Percentiles rank a stretch among this genome's conserved stretches.
phyloP scores from a whole-genome alignment of 805 yeast genomes.

The Candida maris region DNA sequence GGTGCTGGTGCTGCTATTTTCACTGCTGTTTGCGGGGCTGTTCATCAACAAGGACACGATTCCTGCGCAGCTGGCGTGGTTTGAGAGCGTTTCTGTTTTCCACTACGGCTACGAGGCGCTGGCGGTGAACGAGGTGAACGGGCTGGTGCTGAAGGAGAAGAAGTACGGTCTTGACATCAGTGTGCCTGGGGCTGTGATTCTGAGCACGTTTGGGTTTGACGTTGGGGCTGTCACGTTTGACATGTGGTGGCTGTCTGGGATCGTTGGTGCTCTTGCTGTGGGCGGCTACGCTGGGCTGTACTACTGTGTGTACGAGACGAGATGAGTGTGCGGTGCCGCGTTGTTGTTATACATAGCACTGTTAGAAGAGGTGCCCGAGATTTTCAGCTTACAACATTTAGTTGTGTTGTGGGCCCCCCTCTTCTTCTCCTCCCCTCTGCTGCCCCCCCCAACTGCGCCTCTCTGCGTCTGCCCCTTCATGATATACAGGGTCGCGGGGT shows the following conservation, averaged over 20 bases:
- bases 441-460: no score
- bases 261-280: constrained; percentile 55
- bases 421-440: no score
- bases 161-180: constrained; percentile 92
- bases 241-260: constrained; percentile 52
- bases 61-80: constrained; percentile 52
- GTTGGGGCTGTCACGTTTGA: constrained; percentile 74
- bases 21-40: constrained; percentile 88
- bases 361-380: no score
- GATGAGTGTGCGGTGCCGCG: constrained; percentile 35
- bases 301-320: constrained; percentile 67
- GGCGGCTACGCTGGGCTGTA: constrained; percentile 76
- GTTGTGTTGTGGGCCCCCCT: no score
- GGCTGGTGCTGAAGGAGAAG: constrained; percentile 75
- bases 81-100: constrained; percentile 84
- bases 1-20: constrained; percentile 76
- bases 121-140: constrained; percentile 87
- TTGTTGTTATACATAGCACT: no score
- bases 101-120: constrained; percentile 95
- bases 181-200: constrained; percentile 96
- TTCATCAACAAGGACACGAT: constrained; percentile 76
- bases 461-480: no score
- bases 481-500: no score
- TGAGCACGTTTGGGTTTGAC: constrained; percentile 92
- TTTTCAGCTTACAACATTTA: no score